phyloP scores from a whole-genome alignment of 371 early-diverging fungal species.

The Lichtheimia ramosa region DNA sequence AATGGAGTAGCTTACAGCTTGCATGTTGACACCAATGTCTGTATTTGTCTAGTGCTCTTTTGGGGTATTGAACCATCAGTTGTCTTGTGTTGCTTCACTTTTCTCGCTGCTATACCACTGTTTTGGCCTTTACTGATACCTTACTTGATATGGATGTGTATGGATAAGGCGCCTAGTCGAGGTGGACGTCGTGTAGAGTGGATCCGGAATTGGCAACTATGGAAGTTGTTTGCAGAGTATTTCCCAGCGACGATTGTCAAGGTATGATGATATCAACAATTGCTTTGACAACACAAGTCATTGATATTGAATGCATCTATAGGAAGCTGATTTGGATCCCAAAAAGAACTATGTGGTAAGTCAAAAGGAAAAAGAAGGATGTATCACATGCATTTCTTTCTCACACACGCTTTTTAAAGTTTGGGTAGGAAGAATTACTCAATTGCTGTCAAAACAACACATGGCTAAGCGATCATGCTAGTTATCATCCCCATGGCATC shows the following conservation, averaged over 20 bases:
- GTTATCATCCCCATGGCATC: constrained; percentile 79
- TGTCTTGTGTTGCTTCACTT: constrained; percentile 42
- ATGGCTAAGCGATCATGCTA: background rate
- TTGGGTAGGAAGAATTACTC: too few species aligned
- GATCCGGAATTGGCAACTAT: constrained; percentile 52
- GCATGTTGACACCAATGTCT: too few species aligned
- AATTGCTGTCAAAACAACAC: too few species aligned
- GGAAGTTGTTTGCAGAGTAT: constrained; percentile 78
- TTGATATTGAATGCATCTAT: background rate
- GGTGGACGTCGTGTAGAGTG: constrained; percentile 71
- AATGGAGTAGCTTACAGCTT: background rate
- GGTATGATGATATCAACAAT: constrained; percentile 33
- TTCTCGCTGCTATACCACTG: constrained; percentile 30
- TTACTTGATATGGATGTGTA: constrained; percentile 61
- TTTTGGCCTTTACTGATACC: constrained; percentile 67
- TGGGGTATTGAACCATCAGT: constrained; percentile 26
- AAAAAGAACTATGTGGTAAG: constrained; percentile 50
- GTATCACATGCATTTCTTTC: too few species aligned
- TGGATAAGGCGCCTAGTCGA: constrained; percentile 62
- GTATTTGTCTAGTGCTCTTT: constrained; percentile 6
- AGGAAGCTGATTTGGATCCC: constrained; percentile 71
- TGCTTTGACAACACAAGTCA: background rate
- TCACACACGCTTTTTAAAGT: too few species aligned
- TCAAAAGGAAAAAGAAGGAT: too few species aligned
- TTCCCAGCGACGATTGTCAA: constrained; percentile 78